A percentile compares a stretch with the other conserved stretches of the same genome.
phyloP scores from a whole-genome alignment of 1,284 basidiomycete genomes.

The Grifola frondosa region DNA sequence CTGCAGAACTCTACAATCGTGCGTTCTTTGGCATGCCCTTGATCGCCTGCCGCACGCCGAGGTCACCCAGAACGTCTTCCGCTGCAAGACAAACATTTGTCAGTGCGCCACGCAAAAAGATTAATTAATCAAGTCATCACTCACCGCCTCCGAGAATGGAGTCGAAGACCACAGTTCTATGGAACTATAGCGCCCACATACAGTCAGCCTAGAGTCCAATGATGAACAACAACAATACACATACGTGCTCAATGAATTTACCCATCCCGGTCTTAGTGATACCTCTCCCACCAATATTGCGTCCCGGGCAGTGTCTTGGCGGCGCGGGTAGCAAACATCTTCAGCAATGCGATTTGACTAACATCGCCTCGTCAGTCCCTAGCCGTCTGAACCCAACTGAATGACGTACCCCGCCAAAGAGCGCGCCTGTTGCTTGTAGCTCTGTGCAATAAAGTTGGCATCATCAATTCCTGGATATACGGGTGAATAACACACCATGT shows the following conservation, averaged over 20 bases:
- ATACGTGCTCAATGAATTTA: conserved; percentile 57
- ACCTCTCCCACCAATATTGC: conserved; percentile 53
- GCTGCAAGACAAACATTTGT: conserved; percentile 32
- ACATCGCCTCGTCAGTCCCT: not conserved
- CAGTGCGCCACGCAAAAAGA: not conserved
- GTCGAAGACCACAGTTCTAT: conserved; percentile 67
- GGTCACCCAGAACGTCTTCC: conserved; percentile 68
- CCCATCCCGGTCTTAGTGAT: conserved; percentile 60
- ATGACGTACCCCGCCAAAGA: conserved; percentile 41
- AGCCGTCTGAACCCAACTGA: not conserved
- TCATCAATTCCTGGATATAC: not conserved
- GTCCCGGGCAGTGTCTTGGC: conserved; percentile 39
- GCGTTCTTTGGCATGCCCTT: conserved; percentile 62
- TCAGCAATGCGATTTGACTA: conserved; percentile 31
- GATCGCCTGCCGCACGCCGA: conserved; percentile 70
- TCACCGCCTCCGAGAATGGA: conserved; percentile 66
- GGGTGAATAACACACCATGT: conserved; percentile 55
- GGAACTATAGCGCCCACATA: conserved; percentile 43
- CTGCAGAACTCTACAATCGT: conserved; percentile 36
- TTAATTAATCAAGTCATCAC: conserved; percentile 4
- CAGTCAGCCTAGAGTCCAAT: conserved; percentile 9
- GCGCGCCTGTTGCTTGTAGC: conserved; percentile 41
- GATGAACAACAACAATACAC: conserved; percentile 14
- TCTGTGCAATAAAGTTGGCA: conserved; percentile 14
- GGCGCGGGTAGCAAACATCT: conserved; percentile 32